A percentile compares a stretch with the other conserved stretches of the same genome.
These are phyloP conservation scores for Vanderwaltozyma polyspora DNA, from an alignment of 805 yeast species.

Conservation along the genomic window DNA sequence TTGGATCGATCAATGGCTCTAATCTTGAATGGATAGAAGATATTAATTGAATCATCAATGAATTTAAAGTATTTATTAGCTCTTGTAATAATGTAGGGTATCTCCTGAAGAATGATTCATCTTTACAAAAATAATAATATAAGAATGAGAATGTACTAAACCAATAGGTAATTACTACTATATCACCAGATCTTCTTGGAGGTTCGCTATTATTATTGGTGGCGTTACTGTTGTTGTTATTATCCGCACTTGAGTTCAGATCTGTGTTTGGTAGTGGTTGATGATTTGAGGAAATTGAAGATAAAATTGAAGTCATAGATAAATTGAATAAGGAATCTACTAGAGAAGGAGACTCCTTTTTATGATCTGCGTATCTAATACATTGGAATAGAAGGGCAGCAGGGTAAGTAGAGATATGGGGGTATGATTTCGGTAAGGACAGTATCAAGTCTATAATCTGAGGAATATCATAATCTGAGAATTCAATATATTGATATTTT, in stretches of 20 bases:
- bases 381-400: constrained; percentile 63
- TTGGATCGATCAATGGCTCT: constrained; percentile 46
- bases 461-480: constrained; percentile 57
- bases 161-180: constrained; percentile 76
- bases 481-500: constrained; percentile 50
- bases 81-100: constrained; percentile 56
- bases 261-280: constrained; percentile 12
- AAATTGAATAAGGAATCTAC: constrained; percentile 50
- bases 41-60: constrained; percentile 53
- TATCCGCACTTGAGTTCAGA: constrained; percentile 7
- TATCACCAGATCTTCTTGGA: constrained; percentile 36
- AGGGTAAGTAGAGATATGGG: constrained; percentile 39
- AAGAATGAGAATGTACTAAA: constrained; percentile 66
- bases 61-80: constrained; percentile 41
- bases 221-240: not conserved
- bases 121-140: constrained; percentile 65
- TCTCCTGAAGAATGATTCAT: constrained; percentile 41
- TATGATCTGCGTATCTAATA: constrained; percentile 53
- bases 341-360: constrained; percentile 39
- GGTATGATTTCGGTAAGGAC: constrained; percentile 44
- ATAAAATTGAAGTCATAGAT: constrained; percentile 48
- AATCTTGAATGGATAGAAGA: constrained; percentile 55
- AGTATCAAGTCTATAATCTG: constrained; percentile 57
- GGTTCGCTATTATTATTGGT: constrained; percentile 2
- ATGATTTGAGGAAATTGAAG: constrained; percentile 24